Evolutionary conservation across 768 basidiomycete genomes (phyloP), one percentile per base, ranked within the genome.

Genomic region (Saitozyma podzolica): DNA sequence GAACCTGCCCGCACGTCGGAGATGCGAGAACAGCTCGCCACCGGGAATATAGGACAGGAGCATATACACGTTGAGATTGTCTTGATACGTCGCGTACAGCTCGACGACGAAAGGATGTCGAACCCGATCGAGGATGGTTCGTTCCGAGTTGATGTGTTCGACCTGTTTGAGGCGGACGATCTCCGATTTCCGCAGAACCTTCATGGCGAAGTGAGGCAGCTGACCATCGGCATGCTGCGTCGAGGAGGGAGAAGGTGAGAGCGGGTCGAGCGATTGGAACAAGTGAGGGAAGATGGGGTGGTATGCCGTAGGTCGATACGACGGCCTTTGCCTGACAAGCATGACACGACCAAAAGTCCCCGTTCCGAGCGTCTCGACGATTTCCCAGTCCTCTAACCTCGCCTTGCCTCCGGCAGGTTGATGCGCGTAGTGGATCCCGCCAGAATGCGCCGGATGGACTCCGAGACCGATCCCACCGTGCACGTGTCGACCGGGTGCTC

Each of bases 31-130:
- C 54, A 99, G 86, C 80, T 99, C 96, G 43, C 96, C 96, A 17
- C 96, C 96, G 9, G 94, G 92, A 51, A 95, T 86, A 76, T 93
- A 95, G 54, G 92, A 94, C 82, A 98, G 87, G 64, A 99, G 83
- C 91, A 99, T 95, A 82, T 99, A 99, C 54, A 98, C 88, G 83
- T 99, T 98, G 73, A 92, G 82, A 74, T 88, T 88, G 80, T 99
- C 96, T 80, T 96, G 95, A 67, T 80, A 80, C 19, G 80, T 79
- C 11, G 77, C 71, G 60, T 78, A 77, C 66, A 99, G 87, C 72
- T 98, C 93, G 64, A 99, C 94, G 65, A 99, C 87, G 81, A 98
- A 98, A 2, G 94, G 93, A 76, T 98, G 93, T 51, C 88, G 86
- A 49, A 96, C 88, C 41, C 89, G 86, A 17, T 91, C 91, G 42